Percentiles rank a stretch among this genome's conserved stretches.
Evolutionary conservation across 2,329 filamentous ascomycete genomes (phyloP).

Genomic region (Colletotrichum shisoi): DNA sequence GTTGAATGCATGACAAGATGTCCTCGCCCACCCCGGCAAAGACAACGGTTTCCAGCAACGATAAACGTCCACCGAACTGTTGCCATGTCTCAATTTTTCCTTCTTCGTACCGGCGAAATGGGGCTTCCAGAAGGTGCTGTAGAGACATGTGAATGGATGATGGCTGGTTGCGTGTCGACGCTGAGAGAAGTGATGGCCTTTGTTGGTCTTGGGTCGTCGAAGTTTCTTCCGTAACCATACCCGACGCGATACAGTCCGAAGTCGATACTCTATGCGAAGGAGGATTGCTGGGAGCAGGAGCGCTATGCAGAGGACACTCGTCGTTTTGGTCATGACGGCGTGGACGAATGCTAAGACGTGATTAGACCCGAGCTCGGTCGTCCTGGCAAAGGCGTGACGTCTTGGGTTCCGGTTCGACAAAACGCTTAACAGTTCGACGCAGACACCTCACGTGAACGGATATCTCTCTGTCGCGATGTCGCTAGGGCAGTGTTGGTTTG

Average conservation of each 20-base stretch:
- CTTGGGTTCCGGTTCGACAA: conserved; percentile 12
- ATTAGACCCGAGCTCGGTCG: conserved; percentile 23
- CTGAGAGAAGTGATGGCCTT: neutral
- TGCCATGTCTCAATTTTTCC: conserved; percentile 30
- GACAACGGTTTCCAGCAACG: conserved; percentile 18
- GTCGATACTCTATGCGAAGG: neutral
- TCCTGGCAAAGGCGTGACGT: conserved; percentile 6
- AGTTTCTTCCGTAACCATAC: neutral
- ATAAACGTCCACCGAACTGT: conserved; percentile 5
- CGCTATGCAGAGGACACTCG: neutral
- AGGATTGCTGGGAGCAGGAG: neutral
- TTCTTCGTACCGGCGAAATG: conserved; percentile 10
- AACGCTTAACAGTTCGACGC: neutral
- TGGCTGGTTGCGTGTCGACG: conserved; percentile 20
- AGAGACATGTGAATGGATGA: conserved; percentile 16
- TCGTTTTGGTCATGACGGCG: conserved; percentile 9
- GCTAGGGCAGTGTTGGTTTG: conserved; percentile 10
- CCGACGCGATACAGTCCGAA: neutral
- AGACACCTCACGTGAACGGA: neutral
- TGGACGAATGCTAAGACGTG: conserved; percentile 6
- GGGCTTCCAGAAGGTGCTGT: conserved; percentile 18
- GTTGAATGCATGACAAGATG: conserved; percentile 2
- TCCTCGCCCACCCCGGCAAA: conserved; percentile 1
- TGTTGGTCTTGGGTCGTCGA: neutral
- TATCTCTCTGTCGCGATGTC: conserved; percentile 1